Evolutionary conservation across 768 basidiomycete species (phyloP).

Genomic region (Termitomyces sp.): DNA sequence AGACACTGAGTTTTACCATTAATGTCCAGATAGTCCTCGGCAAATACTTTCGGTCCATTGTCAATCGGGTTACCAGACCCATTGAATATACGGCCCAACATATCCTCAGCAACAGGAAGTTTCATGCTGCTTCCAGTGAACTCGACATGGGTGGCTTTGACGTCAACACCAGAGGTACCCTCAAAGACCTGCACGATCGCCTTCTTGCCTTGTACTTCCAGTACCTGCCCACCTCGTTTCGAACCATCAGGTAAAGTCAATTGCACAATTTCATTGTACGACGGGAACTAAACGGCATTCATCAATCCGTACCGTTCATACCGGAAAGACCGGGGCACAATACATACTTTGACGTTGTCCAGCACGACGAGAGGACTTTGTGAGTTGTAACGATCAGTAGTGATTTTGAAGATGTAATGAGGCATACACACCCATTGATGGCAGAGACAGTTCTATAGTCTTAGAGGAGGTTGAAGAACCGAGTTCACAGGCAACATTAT

Average conservation of each 20-base stretch:
- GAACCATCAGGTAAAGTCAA: constrained; percentile 94
- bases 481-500: constrained; percentile 6
- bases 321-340: constrained; percentile 4
- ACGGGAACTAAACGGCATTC: constrained; percentile 64
- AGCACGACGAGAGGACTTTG: constrained; percentile 88
- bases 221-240: constrained; percentile 92
- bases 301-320: constrained; percentile 1
- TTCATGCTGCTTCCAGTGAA: constrained; percentile 99
- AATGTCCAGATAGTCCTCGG: constrained; percentile 98
- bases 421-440: constrained; percentile 73
- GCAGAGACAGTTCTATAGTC: constrained; percentile 99
- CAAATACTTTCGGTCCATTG: constrained; percentile 97
- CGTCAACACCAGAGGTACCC: constrained; percentile 95
- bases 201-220: constrained; percentile 98
- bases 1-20: constrained; percentile 59
- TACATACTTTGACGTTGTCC: constrained; percentile 92
- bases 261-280: constrained; percentile 97
- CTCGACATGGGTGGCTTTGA: constrained; percentile 95
- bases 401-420: constrained; percentile 1
- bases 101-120: constrained; percentile 96
- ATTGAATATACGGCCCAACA: constrained; percentile 99
- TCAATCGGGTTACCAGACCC: constrained; percentile 98
- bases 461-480: constrained; percentile 25
- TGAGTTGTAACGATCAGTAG: constrained; percentile 5
- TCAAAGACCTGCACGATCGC: constrained; percentile 99